phyloP scores from a whole-genome alignment of 139 green algal species.

The Chlamydomonas schloesseri region DNA sequence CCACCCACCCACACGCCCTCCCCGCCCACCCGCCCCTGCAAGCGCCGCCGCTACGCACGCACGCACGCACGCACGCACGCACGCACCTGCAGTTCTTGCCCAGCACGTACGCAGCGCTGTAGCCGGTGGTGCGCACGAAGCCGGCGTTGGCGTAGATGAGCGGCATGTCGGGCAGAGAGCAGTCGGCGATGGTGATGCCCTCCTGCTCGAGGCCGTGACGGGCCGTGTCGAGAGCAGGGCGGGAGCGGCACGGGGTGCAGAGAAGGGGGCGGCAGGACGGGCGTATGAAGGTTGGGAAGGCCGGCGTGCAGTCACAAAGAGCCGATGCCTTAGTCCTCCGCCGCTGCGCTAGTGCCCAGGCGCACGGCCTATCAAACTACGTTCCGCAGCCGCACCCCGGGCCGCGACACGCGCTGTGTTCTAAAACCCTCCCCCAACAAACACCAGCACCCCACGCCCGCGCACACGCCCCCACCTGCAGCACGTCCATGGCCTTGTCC shows the following conservation, averaged over 20 bases:
- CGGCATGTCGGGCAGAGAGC: constrained; percentile 82
- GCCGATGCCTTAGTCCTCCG: too few species aligned
- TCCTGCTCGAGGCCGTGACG: constrained; percentile 20
- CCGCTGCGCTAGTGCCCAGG: too few species aligned
- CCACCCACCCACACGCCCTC: too few species aligned
- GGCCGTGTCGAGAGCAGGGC: too few species aligned
- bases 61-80: constrained; percentile 80
- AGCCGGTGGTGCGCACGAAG: constrained; percentile 90
- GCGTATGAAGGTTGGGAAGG: not conserved
- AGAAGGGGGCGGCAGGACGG: not conserved
- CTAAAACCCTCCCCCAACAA: too few species aligned
- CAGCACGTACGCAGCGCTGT: constrained; percentile 91
- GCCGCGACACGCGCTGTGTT: too few species aligned
- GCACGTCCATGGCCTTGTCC: constrained; percentile 79
- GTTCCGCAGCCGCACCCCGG: too few species aligned
- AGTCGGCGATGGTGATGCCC: constrained; percentile 84
- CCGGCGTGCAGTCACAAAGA: too few species aligned
- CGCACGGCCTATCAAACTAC: too few species aligned
- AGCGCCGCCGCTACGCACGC: too few species aligned
- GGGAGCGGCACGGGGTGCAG: too few species aligned
- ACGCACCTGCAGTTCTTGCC: constrained; percentile 87
- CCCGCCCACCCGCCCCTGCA: too few species aligned
- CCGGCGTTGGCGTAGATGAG: constrained; percentile 88
- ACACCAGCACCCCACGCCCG: not conserved
- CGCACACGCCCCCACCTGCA: constrained; percentile 45